Evolutionary conservation across 2,329 filamentous ascomycete species (phyloP).

Genomic region (Lojkania enalia): DNA sequence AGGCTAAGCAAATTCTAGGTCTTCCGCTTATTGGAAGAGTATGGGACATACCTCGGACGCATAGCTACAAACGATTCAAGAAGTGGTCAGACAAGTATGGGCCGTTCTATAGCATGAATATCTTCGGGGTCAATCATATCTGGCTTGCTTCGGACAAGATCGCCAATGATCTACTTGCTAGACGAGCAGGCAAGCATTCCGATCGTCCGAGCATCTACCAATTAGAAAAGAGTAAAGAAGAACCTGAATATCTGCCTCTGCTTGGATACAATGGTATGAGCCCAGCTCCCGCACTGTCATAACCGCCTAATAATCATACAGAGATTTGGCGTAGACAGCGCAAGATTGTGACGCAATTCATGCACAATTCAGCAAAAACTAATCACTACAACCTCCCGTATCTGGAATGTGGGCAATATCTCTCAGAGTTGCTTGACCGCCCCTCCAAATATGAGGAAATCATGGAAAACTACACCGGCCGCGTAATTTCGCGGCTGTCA

Average conservation of each 20-base stretch:
- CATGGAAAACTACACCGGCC: conserved; percentile 8
- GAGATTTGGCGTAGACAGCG: conserved; percentile 9
- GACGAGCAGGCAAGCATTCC: not conserved
- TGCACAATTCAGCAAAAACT: conserved; percentile 1
- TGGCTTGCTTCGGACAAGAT: conserved; percentile 7
- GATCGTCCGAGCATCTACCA: conserved; percentile 6
- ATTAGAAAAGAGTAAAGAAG: conserved; percentile 1
- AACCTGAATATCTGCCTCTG: conserved; percentile 8
- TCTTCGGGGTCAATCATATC: conserved; percentile 9
- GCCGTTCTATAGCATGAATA: conserved; percentile 4
- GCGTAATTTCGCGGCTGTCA: conserved; percentile 1
- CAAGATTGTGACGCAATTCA: conserved; percentile 5
- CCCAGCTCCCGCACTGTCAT: not conserved
- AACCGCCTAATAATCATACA: not conserved
- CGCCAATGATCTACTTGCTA: conserved; percentile 10
- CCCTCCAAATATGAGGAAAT: conserved; percentile 2
- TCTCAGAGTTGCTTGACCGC: conserved; percentile 3
- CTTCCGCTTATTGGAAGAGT: conserved; percentile 5
- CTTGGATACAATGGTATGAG: conserved; percentile 6
- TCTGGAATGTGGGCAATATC: conserved; percentile 6
- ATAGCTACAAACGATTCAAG: conserved; percentile 5
- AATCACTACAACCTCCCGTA: conserved; percentile 3
- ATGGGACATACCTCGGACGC: conserved; percentile 6
- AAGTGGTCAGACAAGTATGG: conserved; percentile 9
- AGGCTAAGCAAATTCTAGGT: not conserved